Conservation (phyloP, 2,329 filamentous ascomycete species). For the Neofusicoccum cordaticola region DNA sequence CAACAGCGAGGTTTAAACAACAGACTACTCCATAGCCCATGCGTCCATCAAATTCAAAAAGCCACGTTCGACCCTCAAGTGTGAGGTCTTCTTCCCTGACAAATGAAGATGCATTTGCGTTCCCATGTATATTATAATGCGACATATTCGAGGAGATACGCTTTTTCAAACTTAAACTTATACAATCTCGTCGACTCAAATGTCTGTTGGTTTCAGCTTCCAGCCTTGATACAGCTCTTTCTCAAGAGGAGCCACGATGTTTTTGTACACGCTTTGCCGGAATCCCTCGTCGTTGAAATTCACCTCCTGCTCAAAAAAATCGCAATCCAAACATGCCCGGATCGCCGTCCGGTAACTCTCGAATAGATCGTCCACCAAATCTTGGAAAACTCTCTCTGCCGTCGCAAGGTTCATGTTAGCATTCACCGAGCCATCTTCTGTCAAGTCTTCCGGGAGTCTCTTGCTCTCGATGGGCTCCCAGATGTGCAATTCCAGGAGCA, state of each 20-base stretch:
- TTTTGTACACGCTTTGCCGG: slow-evolving; percentile 2
- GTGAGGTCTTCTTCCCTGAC: no score
- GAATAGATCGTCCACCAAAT: slow-evolving; percentile 1
- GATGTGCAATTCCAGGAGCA: slow-evolving; percentile 11
- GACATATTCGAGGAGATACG: no score
- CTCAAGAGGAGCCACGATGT: slow-evolving; percentile 11
- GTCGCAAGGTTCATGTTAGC: slow-evolving; percentile 10
- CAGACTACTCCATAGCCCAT: no score
- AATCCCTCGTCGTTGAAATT: neutral
- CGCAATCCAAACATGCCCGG: neutral
- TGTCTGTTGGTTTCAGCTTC: neutral
- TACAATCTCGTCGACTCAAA: neutral
- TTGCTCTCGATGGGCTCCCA: neutral
- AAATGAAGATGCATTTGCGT: no score
- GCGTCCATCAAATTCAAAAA: no score
- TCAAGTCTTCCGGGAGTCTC: neutral
- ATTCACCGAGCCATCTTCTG: neutral
- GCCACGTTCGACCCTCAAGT: no score
- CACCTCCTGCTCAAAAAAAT: slow-evolving; percentile 2
- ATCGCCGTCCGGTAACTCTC: neutral
- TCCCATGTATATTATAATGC: no score
- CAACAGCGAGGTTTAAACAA: no score
- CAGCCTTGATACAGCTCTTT: neutral
- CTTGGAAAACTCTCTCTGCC: neutral
- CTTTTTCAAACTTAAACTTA: no score